Conservation (phyloP, 805 yeast species). For the Dipodascopsis tothii region DNA sequence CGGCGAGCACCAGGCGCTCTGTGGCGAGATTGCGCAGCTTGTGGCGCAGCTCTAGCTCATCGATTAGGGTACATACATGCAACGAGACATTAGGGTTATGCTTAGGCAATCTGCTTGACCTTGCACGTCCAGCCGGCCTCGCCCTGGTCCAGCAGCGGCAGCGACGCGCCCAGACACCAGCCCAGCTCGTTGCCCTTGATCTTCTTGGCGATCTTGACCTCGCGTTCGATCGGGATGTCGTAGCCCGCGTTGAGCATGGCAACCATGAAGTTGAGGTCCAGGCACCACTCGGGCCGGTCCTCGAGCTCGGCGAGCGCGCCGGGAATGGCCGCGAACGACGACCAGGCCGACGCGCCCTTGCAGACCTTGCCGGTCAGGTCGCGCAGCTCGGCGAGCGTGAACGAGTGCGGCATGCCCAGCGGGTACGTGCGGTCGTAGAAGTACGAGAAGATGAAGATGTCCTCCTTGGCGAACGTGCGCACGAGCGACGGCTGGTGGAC, state of each 20-base stretch:
- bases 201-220: constrained; percentile 84
- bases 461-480: constrained; percentile 64
- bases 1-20: constrained; percentile 5
- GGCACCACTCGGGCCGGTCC: constrained; percentile 88
- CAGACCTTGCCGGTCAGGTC: constrained; percentile 82
- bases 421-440: constrained; percentile 93
- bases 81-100: neutral
- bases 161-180: constrained; percentile 97
- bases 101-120: constrained; percentile 31
- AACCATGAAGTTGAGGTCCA: constrained; percentile 83
- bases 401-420: constrained; percentile 86
- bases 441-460: constrained; percentile 84
- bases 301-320: constrained; percentile 59
- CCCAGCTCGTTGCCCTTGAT: constrained; percentile 88
- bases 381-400: constrained; percentile 73
- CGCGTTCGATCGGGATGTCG: constrained; percentile 84
- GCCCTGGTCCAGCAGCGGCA: constrained; percentile 69
- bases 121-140: constrained; percentile 64
- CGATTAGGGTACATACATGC: too few relatives aligned
- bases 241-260: constrained; percentile 92
- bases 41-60: constrained; percentile 2
- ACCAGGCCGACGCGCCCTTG: constrained; percentile 72
- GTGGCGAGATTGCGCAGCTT: constrained; percentile 13
- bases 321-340: constrained; percentile 56
- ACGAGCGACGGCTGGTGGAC: constrained; percentile 90